Evolutionary conservation across 2,329 filamentous ascomycete genomes (phyloP), one percentile per base, ranked within the genome.

Genomic region (Ophiostoma ulmi): DNA sequence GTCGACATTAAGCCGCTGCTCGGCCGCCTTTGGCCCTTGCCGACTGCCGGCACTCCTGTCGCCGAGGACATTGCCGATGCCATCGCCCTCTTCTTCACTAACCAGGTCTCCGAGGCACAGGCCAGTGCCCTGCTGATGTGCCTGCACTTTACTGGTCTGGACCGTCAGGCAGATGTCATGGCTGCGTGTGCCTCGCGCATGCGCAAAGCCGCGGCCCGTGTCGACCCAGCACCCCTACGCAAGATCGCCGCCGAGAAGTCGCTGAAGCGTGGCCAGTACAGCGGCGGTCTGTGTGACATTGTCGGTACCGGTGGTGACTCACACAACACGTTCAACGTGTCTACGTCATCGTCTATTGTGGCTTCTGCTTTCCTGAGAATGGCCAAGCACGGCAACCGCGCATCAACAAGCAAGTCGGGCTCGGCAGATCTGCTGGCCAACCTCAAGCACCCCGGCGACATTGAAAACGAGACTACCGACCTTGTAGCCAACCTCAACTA

Each of bases 311-410:
- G 95, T 75, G 95, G 95, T 77, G 95, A 99, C 82, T 90, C 91
- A 26, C 94, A 98, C 84, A 93, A 97, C 80, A 99, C 95, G 44
- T 99, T 97, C 88, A 99, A 99, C 80, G 94, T 99, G 78, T 95
- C 91, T 75, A 99, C 95, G 5, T 97, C 95, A 7, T 88, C 95
- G 2, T 97, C 93, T 22, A 97, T 99, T 77, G 74, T 99, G 67
- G 93, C 92, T 66, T 96, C 93, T 6, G 89, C 93, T 5, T 83
- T 96, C 38, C 86, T 99, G 48, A 85, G 96, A 76, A 86, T 97
- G 71, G 92, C 91, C 74, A 99, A 99, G 82, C 95, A 99, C 81
- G 95, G 95, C 74, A 99, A 99, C 83, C 90, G 91, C 75, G 94
- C 95, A 61, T 95, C 93, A 70, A 98, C 95, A 3, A 97, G 94